These are phyloP conservation scores for Beta corolliflora DNA, from an alignment of 179 eudicot species.

Conservation along the genomic window DNA sequence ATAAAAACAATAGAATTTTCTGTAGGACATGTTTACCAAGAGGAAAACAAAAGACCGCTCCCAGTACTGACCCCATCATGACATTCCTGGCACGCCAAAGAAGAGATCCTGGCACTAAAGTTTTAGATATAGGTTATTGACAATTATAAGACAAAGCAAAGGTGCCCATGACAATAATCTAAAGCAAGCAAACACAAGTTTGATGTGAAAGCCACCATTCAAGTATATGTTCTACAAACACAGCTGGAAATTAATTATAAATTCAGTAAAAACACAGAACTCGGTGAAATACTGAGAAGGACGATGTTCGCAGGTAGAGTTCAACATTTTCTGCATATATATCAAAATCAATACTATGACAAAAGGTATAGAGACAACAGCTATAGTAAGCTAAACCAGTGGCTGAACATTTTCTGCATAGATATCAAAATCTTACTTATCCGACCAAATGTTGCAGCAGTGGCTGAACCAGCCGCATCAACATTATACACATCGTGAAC, in stretches of 20 bases:
- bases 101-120: conserved; percentile 95
- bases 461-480: conserved; percentile 88
- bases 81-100: conserved; percentile 93
- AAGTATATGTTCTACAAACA: background rate
- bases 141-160: background rate
- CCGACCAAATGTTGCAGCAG: conserved; percentile 94
- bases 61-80: conserved; percentile 78
- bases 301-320: background rate
- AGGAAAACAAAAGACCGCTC: conserved; percentile 91
- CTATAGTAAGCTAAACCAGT: background rate
- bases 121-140: background rate
- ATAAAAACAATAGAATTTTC: background rate
- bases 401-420: too few relatives aligned
- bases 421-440: conserved; percentile 83
- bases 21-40: conserved; percentile 51
- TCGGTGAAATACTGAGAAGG: background rate
- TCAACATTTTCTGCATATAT: background rate
- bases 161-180: background rate
- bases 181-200: conserved; percentile 2
- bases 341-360: background rate
- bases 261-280: background rate
- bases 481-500: conserved; percentile 83
- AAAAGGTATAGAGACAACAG: background rate
- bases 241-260: background rate
- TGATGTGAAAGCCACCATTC: background rate